phyloP scores from a whole-genome alignment of 2,329 filamentous ascomycete genomes.

The Graphilbum ipis-grandicollis region DNA sequence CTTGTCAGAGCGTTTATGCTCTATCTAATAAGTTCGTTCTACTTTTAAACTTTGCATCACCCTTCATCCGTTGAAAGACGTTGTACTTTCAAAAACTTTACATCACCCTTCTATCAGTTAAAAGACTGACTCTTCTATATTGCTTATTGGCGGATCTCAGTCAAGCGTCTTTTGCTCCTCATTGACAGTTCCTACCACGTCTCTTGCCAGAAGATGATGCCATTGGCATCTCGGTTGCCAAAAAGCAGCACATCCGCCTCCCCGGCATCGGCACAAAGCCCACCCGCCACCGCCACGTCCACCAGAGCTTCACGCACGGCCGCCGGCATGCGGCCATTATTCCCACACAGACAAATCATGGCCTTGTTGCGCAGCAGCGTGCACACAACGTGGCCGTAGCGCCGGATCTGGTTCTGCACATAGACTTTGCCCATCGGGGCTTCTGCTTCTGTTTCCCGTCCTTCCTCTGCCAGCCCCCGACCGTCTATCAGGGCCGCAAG shows the following conservation, averaged over 20 bases:
- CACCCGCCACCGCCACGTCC: constrained; percentile 25
- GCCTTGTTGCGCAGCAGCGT: constrained; percentile 20
- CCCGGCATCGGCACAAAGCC: constrained; percentile 14
- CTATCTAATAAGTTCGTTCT: too few relatives aligned
- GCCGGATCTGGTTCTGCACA: constrained; percentile 35
- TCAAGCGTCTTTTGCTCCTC: too few relatives aligned
- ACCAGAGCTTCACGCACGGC: constrained; percentile 34
- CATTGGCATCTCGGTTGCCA: constrained; percentile 12
- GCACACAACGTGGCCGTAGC: constrained; percentile 20
- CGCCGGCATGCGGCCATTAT: constrained; percentile 39
- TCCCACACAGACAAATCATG: constrained; percentile 37
- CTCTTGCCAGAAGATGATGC: constrained; percentile 36
- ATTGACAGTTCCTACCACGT: constrained; percentile 42
- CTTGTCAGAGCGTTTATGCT: too few relatives aligned
- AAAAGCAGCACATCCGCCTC: constrained; percentile 18
- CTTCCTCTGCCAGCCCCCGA: too few relatives aligned
- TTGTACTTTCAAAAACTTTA: too few relatives aligned
- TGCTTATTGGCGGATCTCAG: too few relatives aligned
- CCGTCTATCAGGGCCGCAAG: neutral
- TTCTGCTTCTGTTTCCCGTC: neutral
- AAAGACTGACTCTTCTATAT: too few relatives aligned
- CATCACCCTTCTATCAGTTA: too few relatives aligned
- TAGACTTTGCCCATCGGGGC: constrained; percentile 27
- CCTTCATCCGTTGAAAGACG: too few relatives aligned
- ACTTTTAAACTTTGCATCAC: too few relatives aligned